phyloP scores from a whole-genome alignment of 805 yeast genomes.

The Candida ipomoeae region DNA sequence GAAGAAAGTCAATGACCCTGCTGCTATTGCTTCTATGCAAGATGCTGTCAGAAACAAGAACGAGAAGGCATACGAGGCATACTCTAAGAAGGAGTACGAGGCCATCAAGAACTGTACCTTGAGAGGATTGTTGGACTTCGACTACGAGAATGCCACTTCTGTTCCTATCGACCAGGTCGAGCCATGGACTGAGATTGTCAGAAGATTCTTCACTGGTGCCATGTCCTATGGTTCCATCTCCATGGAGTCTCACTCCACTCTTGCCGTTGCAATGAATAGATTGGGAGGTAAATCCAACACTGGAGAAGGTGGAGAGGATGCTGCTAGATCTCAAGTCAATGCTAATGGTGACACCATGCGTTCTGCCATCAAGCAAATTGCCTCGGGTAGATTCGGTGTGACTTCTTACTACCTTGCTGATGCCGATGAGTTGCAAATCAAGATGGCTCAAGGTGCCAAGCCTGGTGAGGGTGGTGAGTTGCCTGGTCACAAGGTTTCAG shows the following conservation, averaged over 20 bases:
- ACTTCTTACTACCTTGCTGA: conserved; percentile 91
- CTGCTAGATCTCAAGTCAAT: conserved; percentile 76
- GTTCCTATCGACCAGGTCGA: conserved; percentile 97
- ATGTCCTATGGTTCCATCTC: conserved; percentile 99
- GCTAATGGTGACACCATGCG: conserved; percentile 96
- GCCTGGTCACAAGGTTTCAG: conserved; percentile 90
- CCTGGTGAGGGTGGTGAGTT: conserved; percentile 99
- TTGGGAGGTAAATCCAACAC: conserved; percentile 97
- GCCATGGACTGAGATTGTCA: conserved; percentile 98
- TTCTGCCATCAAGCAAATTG: conserved; percentile 97
- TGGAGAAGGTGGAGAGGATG: conserved; percentile 99
- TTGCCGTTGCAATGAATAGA: conserved; percentile 98
- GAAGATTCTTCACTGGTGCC: conserved; percentile 98
- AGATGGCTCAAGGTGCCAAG: conserved; percentile 99
- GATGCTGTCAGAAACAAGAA: conserved; percentile 98
- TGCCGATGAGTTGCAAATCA: conserved; percentile 96
- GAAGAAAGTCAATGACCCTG: conserved; percentile 90
- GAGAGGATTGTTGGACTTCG: conserved; percentile 91
- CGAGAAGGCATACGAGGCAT: conserved; percentile 86
- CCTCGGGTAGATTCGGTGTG: conserved; percentile 97
- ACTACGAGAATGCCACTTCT: conserved; percentile 61
- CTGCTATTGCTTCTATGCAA: conserved; percentile 91
- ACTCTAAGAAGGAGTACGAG: conserved; percentile 84
- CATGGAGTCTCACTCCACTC: conserved; percentile 95
- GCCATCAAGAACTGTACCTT: conserved; percentile 90